phyloP scores from a whole-genome alignment of 306 rosid genomes.

The Trichosanthes cucumerina region DNA sequence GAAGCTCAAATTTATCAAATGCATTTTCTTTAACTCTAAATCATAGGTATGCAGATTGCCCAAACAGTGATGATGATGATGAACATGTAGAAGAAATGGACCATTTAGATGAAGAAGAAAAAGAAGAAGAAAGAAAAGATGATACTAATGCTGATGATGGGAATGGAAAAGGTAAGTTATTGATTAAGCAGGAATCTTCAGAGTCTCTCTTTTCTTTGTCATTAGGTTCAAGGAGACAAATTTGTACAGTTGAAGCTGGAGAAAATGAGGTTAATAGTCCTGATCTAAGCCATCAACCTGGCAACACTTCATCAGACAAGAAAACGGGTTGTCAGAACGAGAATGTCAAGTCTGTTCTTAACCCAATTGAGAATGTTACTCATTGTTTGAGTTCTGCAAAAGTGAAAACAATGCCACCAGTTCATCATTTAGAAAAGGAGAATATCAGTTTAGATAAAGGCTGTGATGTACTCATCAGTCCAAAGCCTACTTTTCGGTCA shows the following conservation, averaged over 20 bases:
- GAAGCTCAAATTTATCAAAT: slow-evolving; percentile 8
- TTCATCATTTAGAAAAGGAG: slow-evolving; percentile 42
- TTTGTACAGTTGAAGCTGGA: slow-evolving; percentile 25
- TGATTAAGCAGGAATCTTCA: slow-evolving; percentile 42
- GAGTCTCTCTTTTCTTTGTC: slow-evolving; percentile 74
- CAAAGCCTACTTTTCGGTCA: slow-evolving; percentile 28
- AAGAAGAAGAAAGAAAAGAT: background rate
- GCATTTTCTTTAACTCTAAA: background rate
- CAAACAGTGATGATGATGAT: slow-evolving; percentile 15
- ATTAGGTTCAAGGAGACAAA: slow-evolving; percentile 29
- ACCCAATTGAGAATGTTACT: slow-evolving; percentile 47
- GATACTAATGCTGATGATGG: background rate
- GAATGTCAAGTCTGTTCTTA: slow-evolving; percentile 27
- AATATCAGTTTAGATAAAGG: slow-evolving; percentile 26
- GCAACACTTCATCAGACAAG: background rate
- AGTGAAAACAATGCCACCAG: slow-evolving; percentile 13
- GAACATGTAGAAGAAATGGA: background rate
- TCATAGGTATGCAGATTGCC: slow-evolving; percentile 20
- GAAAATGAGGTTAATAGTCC: slow-evolving; percentile 55
- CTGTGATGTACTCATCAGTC: slow-evolving; percentile 7
- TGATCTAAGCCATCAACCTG: background rate
- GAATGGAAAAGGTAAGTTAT: background rate
- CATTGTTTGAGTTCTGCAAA: slow-evolving; percentile 26
- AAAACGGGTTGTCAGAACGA: background rate
- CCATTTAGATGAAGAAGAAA: slow-evolving; percentile 16